Evolutionary conservation across 176 grass and related monocot species (phyloP), one percentile per base, ranked within the genome.

Genomic region (Typha latifolia): DNA sequence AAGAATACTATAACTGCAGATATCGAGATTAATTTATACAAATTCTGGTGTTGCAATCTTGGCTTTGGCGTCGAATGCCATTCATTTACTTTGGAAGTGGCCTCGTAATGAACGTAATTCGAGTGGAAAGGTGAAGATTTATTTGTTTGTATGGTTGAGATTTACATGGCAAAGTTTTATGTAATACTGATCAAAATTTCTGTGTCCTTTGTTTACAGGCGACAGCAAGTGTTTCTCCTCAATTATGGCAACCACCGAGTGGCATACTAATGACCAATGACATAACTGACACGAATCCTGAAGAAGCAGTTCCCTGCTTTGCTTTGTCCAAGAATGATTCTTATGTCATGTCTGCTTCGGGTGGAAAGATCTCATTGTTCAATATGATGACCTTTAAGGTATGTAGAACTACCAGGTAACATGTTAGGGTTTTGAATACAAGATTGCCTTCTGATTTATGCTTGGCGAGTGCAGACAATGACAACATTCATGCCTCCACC

Each of bases 381-480:
- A 97, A 97, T 80, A 97, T 92, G 93, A 97, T 97, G 93, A 97
- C 93, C 51, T 97, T 97, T 76, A 97, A 92, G 93, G 93, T 96
- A 74, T 14, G 62, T 75, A 69, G 55, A 71, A 24, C 51, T 71
- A 53, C n/a, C 16, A 22, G 50, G 13, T 1, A 16, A 34, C 51
- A 18, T 66, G 51, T 21, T 20, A 23, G 32, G 71, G 22, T 49
- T 47, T 57, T 16, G 12, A 48, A 20, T 49, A 67, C 51, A 62
- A 76, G 69, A 68, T 55, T 77, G 62, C 14, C 10, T 43, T 74
- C 32, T 80, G 22, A 0, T 52, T 62, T 78, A 53, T 76, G 48
- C 53, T 59, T 59, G 53, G 49, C 63, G 48, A 62, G 55, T 66
- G 61, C 66, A 97, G 93, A 89, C 88, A 10, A 97, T 97, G 93